Evolutionary conservation across 2,329 filamentous ascomycete species (phyloP).

Genomic region (Hymenoscyphus occultus): DNA sequence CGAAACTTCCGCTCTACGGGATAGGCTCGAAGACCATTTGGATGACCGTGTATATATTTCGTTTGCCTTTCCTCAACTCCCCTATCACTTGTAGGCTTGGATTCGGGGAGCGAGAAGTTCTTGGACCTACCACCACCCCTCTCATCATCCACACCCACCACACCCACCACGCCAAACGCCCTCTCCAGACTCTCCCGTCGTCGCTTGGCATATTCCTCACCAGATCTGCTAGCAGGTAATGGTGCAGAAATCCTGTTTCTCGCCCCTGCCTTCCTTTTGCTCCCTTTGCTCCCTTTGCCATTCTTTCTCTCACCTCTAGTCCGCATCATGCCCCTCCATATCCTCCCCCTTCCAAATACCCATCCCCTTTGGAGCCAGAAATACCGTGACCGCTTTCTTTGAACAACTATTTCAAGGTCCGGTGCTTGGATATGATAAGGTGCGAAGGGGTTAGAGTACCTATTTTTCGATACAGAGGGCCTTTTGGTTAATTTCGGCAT

Average conservation of each 20-base stretch:
- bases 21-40: background rate
- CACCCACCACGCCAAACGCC: background rate
- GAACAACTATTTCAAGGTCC: too few species aligned
- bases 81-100: background rate
- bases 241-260: background rate
- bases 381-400: too few species aligned
- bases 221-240: background rate
- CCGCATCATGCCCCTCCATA: background rate
- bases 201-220: background rate
- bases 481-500: too few species aligned
- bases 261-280: background rate
- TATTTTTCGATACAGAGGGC: too few species aligned
- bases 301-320: background rate
- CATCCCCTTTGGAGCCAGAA: too few species aligned
- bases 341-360: background rate
- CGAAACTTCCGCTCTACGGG: background rate
- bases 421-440: too few species aligned
- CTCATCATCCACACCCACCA: background rate
- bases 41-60: background rate
- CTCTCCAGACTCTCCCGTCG: background rate
- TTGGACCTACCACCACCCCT: background rate
- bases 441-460: too few species aligned
- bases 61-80: background rate
- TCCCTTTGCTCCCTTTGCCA: background rate
- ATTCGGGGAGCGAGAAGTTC: background rate